Evolutionary conservation across 148 eudicot genomes (phyloP), one percentile per base, ranked within the genome.

Genomic region (Linanthus parryae): DNA sequence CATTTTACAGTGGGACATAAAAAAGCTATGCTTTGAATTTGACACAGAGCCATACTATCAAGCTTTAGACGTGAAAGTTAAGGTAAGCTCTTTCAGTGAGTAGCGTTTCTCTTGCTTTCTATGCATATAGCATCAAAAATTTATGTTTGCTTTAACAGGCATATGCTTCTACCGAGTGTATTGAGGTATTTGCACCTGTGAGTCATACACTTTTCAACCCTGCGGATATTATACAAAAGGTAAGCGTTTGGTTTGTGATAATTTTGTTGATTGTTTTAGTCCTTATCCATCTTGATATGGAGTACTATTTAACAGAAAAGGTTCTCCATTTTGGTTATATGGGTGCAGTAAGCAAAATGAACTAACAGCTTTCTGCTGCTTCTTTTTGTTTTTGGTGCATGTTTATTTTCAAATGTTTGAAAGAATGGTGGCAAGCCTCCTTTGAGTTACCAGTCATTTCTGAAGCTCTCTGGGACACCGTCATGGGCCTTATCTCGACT

Each of bases 161-260:
- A 8, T 63, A 78, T 72, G 77, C 91, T 57, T 71, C 73, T 58
- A 55, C 52, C 41, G 53, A 63, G 58, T 85, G 92, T 56, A 62
- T 90, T 40, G 95, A 83, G 69, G 64, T 85, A 17, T 82, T 78
- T 66, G 80, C 85, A 33, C 97, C 95, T 33, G 95, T 83, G 61
- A 90, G 95, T 58, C 97, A 90, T 68, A 85, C 97, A 8, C 83
- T 90, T 33, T 90, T 80, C 49, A 69, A 85, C 62, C 97, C 97
- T 61, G 82, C 85, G 72, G 85, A 71, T 10, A 78, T 90, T 46
- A 74, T 90, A 49, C 52, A 48, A 34, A 90, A 90, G 97, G 97
- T 90, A 71, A 39, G 8, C 37, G 25, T 26, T 8, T 19, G 21
- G 12, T 42, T 16, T 29, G 21, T n/a, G 27, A 26, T 26, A 33